Base-by-base conservation (phyloP, 108 stramenopile genomes). In the Phaeodactylum tricornutum region DNA sequence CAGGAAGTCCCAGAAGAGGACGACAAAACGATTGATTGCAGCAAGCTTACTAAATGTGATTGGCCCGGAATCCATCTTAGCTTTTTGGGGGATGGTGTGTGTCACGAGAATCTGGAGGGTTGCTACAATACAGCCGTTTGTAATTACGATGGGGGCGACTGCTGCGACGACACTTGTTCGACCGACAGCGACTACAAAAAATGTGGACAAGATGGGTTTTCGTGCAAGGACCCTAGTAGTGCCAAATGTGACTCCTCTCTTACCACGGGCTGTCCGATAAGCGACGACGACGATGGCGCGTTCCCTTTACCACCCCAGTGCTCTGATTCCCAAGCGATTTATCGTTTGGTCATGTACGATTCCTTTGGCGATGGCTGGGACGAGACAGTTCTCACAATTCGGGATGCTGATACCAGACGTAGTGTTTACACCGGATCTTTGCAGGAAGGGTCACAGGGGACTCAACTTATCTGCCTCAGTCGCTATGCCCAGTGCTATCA, bases 331-430 rank as follows among this genome's bases (percentile, higher is more conserved):
- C 49, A 80, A 32, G 35, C 47, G 9, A 41, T 56, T n/a, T 90
- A 84, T 55, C 50, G 76, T 15, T 34, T 93, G 9, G 49, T 77
- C 29, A 77, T 81, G 68, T 90, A 62, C 54, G 88, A 90, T 64
- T 68, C 67, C 2, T 85, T 81, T 63, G 88, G 88, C 15, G 87
- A 90, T 72, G 92, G 92, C 31, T 93, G 92, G 92, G 85, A 85
- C 34, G 51, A 30, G 2, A 87, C 87, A 0, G 43, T 50, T 4
- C 21, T 85, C 23, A 74, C 60, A 14, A 51, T 84, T 47, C 54
- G 51, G 5, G 54, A 48, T 7, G 59, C 64, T 14, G 55, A 29
- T n/a, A 26, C 36, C 31, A 49, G 21, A 12, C 17, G 28, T 2
- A 41, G 25, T 2, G 47, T 59, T 27, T 93, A 72, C 45, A 53